Conservation (phyloP, 306 rosid genomes). For the Inga laurina region DNA sequence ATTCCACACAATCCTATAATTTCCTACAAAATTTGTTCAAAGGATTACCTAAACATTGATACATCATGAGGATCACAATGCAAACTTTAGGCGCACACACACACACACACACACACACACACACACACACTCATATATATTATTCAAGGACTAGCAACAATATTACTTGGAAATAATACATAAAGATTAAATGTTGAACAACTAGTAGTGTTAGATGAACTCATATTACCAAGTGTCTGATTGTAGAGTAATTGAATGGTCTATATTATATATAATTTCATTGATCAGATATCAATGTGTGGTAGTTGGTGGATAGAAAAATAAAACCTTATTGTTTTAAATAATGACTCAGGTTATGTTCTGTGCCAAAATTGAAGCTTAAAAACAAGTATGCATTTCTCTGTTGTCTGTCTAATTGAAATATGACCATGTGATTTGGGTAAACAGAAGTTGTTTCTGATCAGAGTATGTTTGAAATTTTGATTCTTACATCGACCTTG, state of each 20-base stretch:
- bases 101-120: no score
- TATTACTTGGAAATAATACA: not conserved
- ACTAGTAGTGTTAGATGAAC: not conserved
- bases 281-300: no score
- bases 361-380: not conserved
- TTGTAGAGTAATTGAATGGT: not conserved
- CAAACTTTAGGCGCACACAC: not conserved
- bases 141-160: not conserved
- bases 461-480: not conserved
- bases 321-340: no score
- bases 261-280: no score
- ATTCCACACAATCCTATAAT: not conserved
- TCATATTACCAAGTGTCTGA: not conserved
- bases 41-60: not conserved
- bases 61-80: not conserved
- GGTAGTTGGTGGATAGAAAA: no score
- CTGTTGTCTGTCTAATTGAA: conserved; percentile 10
- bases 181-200: not conserved
- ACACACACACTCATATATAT: not conserved
- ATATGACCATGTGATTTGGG: not conserved
- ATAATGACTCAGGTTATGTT: not conserved
- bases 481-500: not conserved
- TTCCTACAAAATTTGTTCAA: not conserved
- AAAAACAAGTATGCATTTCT: not conserved
- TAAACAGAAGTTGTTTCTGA: not conserved